These are phyloP conservation scores for Pontederia paniculata DNA, from an alignment of 176 grass and related monocot genomes.

Conservation along the genomic window DNA sequence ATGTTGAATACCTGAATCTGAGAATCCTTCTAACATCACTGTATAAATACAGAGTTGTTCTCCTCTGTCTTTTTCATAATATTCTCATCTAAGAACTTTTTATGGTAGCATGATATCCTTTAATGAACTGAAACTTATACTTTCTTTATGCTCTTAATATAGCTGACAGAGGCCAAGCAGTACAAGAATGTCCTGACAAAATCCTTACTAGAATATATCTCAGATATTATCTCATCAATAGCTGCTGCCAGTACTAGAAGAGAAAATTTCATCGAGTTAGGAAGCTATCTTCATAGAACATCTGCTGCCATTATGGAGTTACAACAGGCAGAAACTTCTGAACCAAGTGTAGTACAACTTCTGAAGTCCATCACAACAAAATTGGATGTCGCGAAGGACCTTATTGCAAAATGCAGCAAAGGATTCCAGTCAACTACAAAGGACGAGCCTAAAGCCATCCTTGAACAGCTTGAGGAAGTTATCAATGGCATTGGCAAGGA, in stretches of 20 bases:
- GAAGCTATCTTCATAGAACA: slow-evolving; percentile 24
- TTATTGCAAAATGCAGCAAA: slow-evolving; percentile 32
- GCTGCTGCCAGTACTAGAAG: slow-evolving; percentile 14
- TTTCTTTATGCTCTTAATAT: background rate
- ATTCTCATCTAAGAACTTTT: no score
- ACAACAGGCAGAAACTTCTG: slow-evolving; percentile 20
- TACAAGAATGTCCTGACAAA: no score
- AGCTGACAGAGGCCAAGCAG: no score
- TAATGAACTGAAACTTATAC: no score
- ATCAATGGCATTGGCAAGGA: slow-evolving; percentile 54
- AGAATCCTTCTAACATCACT: no score
- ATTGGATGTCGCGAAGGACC: slow-evolving; percentile 60
- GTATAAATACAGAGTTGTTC: no score
- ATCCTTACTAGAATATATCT: slow-evolving; percentile 32
- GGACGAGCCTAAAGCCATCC: slow-evolving; percentile 36
- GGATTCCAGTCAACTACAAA: slow-evolving; percentile 29
- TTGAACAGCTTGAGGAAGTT: slow-evolving; percentile 49
- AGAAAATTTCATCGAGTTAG: slow-evolving; percentile 43
- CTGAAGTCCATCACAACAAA: slow-evolving; percentile 51
- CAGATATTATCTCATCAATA: slow-evolving; percentile 39
- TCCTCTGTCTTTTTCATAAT: no score
- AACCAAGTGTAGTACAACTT: slow-evolving; percentile 12
- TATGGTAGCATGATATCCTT: no score
- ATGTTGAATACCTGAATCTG: no score
- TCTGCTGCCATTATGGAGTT: slow-evolving; percentile 20